phyloP scores from a whole-genome alignment of 208 protist species.

The Leishmania braziliensis region DNA sequence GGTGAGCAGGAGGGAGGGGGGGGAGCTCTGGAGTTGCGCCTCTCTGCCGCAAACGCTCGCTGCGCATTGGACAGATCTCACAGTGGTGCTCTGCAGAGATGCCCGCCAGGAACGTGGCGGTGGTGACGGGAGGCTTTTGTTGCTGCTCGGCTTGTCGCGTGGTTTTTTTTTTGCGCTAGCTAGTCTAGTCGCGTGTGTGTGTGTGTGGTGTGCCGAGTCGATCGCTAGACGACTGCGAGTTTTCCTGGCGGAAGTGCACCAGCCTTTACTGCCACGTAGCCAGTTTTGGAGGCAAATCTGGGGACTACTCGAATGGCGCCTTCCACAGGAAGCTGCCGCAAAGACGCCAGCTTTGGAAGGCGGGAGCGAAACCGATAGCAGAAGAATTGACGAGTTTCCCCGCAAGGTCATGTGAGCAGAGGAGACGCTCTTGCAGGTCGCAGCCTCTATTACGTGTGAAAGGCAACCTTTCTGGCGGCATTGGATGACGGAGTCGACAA shows the following conservation, averaged over 20 bases:
- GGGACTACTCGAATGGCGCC: neutral
- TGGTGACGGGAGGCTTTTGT: neutral
- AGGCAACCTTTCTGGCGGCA: too few relatives aligned
- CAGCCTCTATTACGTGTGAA: too few relatives aligned
- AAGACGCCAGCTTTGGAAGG: neutral
- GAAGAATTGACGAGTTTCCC: neutral
- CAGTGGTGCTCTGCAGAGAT: too few relatives aligned
- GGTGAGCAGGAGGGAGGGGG: too few relatives aligned
- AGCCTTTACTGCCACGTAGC: neutral
- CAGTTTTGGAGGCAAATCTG: neutral
- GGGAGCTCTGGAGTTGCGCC: too few relatives aligned
- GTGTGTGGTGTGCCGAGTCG: neutral
- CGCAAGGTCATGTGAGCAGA: neutral
- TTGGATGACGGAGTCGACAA: too few relatives aligned
- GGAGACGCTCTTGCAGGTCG: neutral
- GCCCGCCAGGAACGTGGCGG: too few relatives aligned
- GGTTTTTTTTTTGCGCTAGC: neutral
- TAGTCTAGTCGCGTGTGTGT: neutral
- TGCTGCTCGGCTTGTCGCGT: neutral
- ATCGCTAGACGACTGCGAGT: neutral
- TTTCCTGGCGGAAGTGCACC: neutral
- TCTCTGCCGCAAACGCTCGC: too few relatives aligned
- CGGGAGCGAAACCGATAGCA: neutral
- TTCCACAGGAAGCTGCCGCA: neutral
- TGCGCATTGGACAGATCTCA: too few relatives aligned